Percentiles rank a stretch among this genome's conserved stretches.
phyloP scores from a whole-genome alignment of 768 basidiomycete genomes.

The Neoboletus subvelutipes region DNA sequence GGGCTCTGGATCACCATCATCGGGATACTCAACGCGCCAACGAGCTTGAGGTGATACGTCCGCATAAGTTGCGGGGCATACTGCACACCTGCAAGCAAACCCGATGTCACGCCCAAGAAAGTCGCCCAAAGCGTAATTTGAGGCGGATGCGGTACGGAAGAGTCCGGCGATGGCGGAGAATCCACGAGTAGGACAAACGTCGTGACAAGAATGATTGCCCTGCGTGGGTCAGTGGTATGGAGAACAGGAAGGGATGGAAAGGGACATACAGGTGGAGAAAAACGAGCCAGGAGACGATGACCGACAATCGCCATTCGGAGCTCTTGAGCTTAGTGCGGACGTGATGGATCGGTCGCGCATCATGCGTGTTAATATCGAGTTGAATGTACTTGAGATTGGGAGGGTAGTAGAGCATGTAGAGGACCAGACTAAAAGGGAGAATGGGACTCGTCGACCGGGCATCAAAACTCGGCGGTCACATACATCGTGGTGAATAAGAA shows the following conservation, averaged over 20 bases:
- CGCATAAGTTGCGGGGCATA: slow-evolving; percentile 85
- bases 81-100: slow-evolving; percentile 76
- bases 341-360: slow-evolving; percentile 40
- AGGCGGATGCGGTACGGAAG: slow-evolving; percentile 35
- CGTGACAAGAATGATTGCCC: slow-evolving; percentile 50
- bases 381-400: slow-evolving; percentile 70
- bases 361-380: slow-evolving; percentile 41
- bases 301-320: slow-evolving; percentile 75
- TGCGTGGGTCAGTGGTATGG: slow-evolving; percentile 1
- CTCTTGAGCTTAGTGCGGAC: slow-evolving; percentile 53
- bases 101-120: slow-evolving; percentile 81
- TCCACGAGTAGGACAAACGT: slow-evolving; percentile 62
- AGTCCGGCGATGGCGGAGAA: slow-evolving; percentile 37
- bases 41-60: slow-evolving; percentile 76
- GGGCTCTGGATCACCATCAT: slow-evolving; percentile 97
- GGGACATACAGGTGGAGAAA: slow-evolving; percentile 67
- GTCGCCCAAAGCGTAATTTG: slow-evolving; percentile 69
- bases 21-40: slow-evolving; percentile 90
- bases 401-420: slow-evolving; percentile 94
- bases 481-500: slow-evolving; percentile 81
- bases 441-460: not conserved
- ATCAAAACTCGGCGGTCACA: slow-evolving; percentile 28
- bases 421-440: slow-evolving; percentile 59
- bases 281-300: slow-evolving; percentile 71
- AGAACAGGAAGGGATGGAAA: not conserved